Conservation (phyloP, 2,329 filamentous ascomycete genomes). For the Tolypocladium amazonense region DNA sequence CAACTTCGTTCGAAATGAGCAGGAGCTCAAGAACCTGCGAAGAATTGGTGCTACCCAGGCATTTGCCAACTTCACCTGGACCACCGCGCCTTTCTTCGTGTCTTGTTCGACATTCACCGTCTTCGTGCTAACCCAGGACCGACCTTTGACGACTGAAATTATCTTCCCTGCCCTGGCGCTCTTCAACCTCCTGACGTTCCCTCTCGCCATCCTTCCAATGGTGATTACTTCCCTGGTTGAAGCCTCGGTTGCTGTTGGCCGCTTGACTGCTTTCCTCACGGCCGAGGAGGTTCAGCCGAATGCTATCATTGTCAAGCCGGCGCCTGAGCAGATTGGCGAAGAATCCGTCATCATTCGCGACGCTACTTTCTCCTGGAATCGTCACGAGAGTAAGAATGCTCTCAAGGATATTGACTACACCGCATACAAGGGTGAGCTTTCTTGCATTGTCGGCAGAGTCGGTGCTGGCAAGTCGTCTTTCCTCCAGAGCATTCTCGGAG, state of each 20-base stretch:
- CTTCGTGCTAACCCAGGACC: slow-evolving; percentile 75
- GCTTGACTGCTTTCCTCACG: slow-evolving; percentile 73
- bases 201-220: slow-evolving; percentile 89
- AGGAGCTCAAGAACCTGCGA: slow-evolving; percentile 87
- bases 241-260: slow-evolving; percentile 81
- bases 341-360: slow-evolving; percentile 77
- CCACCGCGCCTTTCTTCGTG: slow-evolving; percentile 91
- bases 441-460: slow-evolving; percentile 89
- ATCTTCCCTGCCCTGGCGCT: slow-evolving; percentile 87
- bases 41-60: slow-evolving; percentile 94
- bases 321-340: slow-evolving; percentile 68
- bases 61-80: slow-evolving; percentile 96
- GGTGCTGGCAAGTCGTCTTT: slow-evolving; percentile 92
- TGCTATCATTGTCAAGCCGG: slow-evolving; percentile 60
- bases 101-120: slow-evolving; percentile 94
- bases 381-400: slow-evolving; percentile 58
- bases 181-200: slow-evolving; percentile 95
- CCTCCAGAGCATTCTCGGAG: slow-evolving; percentile 77
- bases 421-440: slow-evolving; percentile 85
- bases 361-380: slow-evolving; percentile 91
- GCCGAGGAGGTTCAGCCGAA: slow-evolving; percentile 86
- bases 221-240: slow-evolving; percentile 96
- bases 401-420: slow-evolving; percentile 80
- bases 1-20: slow-evolving; percentile 90
- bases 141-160: slow-evolving; percentile 82